These are phyloP conservation scores for Suhomyces wounanorum DNA, from an alignment of 1,139 yeast species.

Conservation along the genomic window DNA sequence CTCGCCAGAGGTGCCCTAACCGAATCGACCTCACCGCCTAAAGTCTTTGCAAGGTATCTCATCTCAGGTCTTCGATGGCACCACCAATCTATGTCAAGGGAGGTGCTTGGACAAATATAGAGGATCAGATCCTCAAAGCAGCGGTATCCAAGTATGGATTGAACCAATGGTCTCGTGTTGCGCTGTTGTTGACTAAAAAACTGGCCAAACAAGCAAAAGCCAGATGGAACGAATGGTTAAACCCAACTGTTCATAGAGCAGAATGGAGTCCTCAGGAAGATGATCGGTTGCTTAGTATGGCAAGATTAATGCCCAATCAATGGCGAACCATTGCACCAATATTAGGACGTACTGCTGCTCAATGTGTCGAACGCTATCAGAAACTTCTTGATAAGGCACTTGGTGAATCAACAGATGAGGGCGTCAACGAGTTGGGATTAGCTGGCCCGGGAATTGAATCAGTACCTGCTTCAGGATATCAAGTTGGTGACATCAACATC, in stretches of 20 bases:
- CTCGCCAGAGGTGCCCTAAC: not conserved
- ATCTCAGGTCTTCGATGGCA: conserved; percentile 11
- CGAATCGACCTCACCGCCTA: no score
- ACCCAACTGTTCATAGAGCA: conserved; percentile 64
- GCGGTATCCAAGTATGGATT: conserved; percentile 93
- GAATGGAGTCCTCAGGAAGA: conserved; percentile 84
- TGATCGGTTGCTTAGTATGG: conserved; percentile 64
- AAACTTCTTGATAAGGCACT: conserved; percentile 62
- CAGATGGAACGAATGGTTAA: conserved; percentile 88
- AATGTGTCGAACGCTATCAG: conserved; percentile 87
- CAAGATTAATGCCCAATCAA: conserved; percentile 80
- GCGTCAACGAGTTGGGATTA: conserved; percentile 37
- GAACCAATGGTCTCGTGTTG: conserved; percentile 92
- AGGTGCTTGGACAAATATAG: conserved; percentile 89
- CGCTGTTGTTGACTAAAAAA: conserved; percentile 81
- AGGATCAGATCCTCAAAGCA: conserved; percentile 86
- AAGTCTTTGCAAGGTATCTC: no score
- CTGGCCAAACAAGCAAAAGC: conserved; percentile 92
- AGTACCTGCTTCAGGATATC: conserved; percentile 44
- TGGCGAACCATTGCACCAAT: conserved; percentile 88
- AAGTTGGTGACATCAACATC: conserved; percentile 61
- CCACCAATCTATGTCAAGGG: conserved; percentile 76
- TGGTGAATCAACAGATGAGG: conserved; percentile 24
- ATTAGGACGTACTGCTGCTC: conserved; percentile 83
- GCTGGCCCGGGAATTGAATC: conserved; percentile 62